Conservation (phyloP, 2,329 filamentous ascomycete genomes). For the Aspergillus japonicus region DNA sequence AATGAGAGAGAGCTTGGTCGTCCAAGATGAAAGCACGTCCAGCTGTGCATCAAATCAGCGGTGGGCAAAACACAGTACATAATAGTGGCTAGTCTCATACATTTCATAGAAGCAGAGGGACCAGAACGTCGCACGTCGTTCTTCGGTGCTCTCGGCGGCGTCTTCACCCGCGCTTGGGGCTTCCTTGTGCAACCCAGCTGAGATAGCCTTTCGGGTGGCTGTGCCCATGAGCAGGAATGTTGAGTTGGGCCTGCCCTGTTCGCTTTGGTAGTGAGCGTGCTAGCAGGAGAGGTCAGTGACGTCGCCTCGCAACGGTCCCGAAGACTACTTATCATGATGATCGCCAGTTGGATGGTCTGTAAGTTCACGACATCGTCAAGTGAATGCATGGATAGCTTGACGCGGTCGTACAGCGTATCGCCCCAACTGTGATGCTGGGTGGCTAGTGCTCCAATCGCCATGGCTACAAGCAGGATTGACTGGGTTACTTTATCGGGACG, state of each 20-base stretch:
- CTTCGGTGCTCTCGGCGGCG: conserved; percentile 34
- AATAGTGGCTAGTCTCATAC: conserved; percentile 25
- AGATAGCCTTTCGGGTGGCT: conserved; percentile 45
- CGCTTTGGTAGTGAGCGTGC: conserved; percentile 47
- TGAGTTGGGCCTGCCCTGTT: conserved; percentile 47
- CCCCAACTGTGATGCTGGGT: conserved; percentile 42
- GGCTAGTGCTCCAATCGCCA: conserved; percentile 41
- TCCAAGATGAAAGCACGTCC: conserved; percentile 46
- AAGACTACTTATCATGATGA: conserved; percentile 47
- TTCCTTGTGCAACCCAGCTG: conserved; percentile 47
- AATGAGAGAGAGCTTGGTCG: conserved; percentile 43
- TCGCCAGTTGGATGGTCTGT: conserved; percentile 44
- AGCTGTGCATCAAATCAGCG: conserved; percentile 29
- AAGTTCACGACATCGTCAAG: conserved; percentile 48
- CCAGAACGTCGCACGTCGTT: conserved; percentile 42
- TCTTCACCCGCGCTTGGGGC: conserved; percentile 33
- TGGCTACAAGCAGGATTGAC: conserved; percentile 39
- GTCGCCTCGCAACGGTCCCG: no score
- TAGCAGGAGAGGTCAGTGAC: conserved; percentile 11
- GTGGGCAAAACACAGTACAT: not conserved
- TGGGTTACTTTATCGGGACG: conserved; percentile 37
- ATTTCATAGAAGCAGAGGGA: conserved; percentile 47
- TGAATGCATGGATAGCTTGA: conserved; percentile 37
- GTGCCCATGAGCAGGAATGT: conserved; percentile 43
- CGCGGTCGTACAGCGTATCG: conserved; percentile 45